A percentile compares a stretch with the other conserved stretches of the same genome.
phyloP scores from a whole-genome alignment of 768 basidiomycete species.

The Suillus spraguei region DNA sequence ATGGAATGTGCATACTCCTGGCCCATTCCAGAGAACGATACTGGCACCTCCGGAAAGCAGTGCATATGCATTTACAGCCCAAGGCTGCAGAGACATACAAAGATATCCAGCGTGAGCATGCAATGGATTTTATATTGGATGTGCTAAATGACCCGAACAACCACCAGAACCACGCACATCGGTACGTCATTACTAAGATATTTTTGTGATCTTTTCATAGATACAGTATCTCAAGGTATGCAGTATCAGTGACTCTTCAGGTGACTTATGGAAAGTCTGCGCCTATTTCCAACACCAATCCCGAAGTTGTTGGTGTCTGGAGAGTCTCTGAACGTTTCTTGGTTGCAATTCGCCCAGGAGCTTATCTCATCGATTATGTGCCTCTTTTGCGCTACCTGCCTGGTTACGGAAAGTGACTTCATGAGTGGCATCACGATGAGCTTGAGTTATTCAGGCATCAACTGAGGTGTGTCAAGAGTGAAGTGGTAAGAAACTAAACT shows the following conservation, averaged over 20 bases:
- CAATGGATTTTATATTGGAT: too few relatives aligned
- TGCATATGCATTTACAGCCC: too few relatives aligned
- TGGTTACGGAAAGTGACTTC: constrained; percentile 54
- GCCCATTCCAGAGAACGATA: too few relatives aligned
- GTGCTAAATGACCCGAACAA: too few relatives aligned
- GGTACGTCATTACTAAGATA: constrained; percentile 15
- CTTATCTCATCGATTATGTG: neutral
- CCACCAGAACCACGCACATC: constrained; percentile 13
- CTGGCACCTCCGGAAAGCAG: too few relatives aligned
- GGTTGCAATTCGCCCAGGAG: neutral
- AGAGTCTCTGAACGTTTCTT: neutral
- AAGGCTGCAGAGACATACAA: too few relatives aligned
- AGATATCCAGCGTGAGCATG: too few relatives aligned
- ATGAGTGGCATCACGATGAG: constrained; percentile 53
- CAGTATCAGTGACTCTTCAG: constrained; percentile 22
- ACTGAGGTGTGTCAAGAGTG: constrained; percentile 40
- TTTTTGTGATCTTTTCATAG: neutral
- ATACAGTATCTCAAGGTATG: constrained; percentile 18
- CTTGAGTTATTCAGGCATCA: constrained; percentile 51
- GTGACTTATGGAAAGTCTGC: constrained; percentile 27
- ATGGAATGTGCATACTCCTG: too few relatives aligned
- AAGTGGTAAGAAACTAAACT: constrained; percentile 38
- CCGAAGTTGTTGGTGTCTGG: neutral
- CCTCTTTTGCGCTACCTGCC: constrained; percentile 46
- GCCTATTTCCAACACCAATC: neutral